Evolutionary conservation across 2,329 filamentous ascomycete species (phyloP), one percentile per base, ranked within the genome.

Genomic region (Amauroascus niger): DNA sequence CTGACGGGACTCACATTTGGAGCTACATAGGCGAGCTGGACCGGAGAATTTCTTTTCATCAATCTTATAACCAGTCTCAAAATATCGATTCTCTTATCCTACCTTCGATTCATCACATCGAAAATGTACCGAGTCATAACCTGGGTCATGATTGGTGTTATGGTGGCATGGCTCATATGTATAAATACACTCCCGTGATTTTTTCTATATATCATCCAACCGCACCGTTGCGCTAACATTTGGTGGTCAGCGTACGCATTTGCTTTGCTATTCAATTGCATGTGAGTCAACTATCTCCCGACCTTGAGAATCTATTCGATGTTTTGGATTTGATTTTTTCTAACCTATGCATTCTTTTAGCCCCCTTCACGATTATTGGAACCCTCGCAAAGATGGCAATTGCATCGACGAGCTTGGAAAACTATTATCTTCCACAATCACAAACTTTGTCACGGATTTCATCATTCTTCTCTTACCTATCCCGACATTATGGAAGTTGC

Each of bases 371-470:
- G 28, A 55, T 43, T 59, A 59, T 49, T 59, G 58, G 58, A 41
- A 48, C 16, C 16, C 24, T 7, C n/a, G 39, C 6, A 16, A 30
- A 2, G 50, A 54, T 37, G 20, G 37, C 14, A 55, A 51, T 13
- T 60, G 58, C 37, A 54, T 55, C 18, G 33, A 51, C 20, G 57
- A 59, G 46, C 30, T 52, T 16, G 37, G 33, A 32, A 52, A 57
- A 30, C 18, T 56, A 3, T 30, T 60, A 13, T 49, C 49, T n/a
- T 53, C 49, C 5, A 49, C 55, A 18, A 53, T 59, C 32, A 55
- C 55, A 13, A 59, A 59, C 37, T 52, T 59, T 35, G 32, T 60
- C n/a, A 60, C 52, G 6, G 58, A 60, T 49, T 14, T 59, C 3
- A 33, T 57, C 26, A 37, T 60, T 5, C 46, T 60, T 30, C 8